phyloP scores from a whole-genome alignment of 2,329 filamentous ascomycete species.

The Neurospora sp. region DNA sequence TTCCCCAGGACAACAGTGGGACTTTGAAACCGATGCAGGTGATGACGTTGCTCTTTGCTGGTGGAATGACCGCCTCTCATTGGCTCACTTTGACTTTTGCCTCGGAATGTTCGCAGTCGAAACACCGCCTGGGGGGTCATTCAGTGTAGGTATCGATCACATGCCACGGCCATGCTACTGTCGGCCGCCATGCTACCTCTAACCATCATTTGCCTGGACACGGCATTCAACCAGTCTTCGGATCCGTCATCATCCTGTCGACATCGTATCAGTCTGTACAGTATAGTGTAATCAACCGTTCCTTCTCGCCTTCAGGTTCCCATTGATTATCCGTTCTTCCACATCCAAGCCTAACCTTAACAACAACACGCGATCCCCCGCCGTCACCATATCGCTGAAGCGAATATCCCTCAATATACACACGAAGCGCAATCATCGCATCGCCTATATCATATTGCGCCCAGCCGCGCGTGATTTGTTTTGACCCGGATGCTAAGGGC shows the following conservation, averaged over 20 bases:
- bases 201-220: not conserved
- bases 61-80: constrained; percentile 1
- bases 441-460: not conserved
- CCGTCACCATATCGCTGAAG: not conserved
- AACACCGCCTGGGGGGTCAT: constrained; percentile 1
- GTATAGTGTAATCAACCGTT: not conserved
- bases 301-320: not conserved
- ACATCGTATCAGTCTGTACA: not conserved
- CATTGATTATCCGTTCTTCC: not conserved
- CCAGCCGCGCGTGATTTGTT: not conserved
- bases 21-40: not conserved
- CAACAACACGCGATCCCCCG: not conserved
- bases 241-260: not conserved
- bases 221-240: not conserved
- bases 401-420: not conserved
- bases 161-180: constrained; percentile 10
- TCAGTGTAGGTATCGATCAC: constrained; percentile 6
- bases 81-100: not conserved
- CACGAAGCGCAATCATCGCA: not conserved
- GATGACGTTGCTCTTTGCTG: constrained; percentile 10
- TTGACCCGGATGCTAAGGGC: not conserved
- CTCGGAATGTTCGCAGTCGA: constrained; percentile 9
- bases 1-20: not conserved
- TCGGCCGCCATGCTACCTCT: not conserved
- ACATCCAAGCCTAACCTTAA: not conserved